Conservation (phyloP, 768 basidiomycete genomes). For the Leccinum rimulosum region DNA sequence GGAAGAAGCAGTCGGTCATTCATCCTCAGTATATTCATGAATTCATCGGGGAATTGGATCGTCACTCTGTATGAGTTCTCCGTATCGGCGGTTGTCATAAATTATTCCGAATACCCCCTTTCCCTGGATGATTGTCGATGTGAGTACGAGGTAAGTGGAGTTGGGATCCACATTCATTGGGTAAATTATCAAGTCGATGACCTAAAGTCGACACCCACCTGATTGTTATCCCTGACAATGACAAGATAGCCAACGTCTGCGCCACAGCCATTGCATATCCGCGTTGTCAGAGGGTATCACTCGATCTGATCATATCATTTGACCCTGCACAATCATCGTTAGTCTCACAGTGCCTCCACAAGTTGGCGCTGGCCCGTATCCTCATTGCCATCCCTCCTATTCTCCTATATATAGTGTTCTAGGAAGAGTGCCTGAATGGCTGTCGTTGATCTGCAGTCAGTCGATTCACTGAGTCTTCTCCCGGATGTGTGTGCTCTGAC, state of each 20-base stretch:
- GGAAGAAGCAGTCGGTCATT: neutral
- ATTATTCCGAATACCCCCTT: neutral
- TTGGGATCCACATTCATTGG: neutral
- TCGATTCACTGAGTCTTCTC: neutral
- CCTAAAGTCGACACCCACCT: constrained; percentile 5
- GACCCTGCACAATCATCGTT: constrained; percentile 20
- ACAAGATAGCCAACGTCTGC: constrained; percentile 5
- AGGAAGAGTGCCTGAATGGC: neutral
- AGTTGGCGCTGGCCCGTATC: neutral
- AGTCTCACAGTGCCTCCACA: constrained; percentile 4
- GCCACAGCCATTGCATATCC: constrained; percentile 2
- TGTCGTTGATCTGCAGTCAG: neutral
- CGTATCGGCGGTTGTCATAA: neutral
- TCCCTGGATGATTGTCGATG: neutral
- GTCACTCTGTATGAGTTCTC: neutral
- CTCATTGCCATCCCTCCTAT: constrained; percentile 4
- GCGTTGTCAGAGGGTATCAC: constrained; percentile 16
- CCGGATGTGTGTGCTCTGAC: neutral
- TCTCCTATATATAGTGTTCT: neutral
- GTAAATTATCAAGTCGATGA: constrained; percentile 1
- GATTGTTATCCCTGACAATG: neutral
- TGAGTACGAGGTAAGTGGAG: constrained; percentile 2
- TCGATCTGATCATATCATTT: constrained; percentile 16
- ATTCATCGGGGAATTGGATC: constrained; percentile 1
- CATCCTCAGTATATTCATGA: neutral